Percentiles rank a stretch among this genome's conserved stretches.
These are phyloP conservation scores for Acacia concinna DNA, from an alignment of 331 rosid species.

Conservation along the genomic window DNA sequence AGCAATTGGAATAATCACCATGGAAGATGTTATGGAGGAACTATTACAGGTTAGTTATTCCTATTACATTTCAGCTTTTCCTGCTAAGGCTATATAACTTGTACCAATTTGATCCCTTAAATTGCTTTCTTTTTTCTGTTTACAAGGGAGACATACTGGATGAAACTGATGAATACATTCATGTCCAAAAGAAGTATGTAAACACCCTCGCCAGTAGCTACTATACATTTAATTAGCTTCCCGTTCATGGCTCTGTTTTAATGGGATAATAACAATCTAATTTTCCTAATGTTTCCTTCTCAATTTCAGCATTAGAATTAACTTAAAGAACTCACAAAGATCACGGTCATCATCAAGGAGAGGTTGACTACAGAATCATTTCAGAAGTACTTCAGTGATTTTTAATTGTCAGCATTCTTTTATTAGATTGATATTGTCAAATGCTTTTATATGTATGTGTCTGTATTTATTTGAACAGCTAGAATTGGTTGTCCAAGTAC, in stretches of 20 bases:
- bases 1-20: constrained; percentile 65
- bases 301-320: constrained; percentile 60
- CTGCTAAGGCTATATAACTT: not conserved
- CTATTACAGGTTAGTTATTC: constrained; percentile 54
- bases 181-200: constrained; percentile 69
- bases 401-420: not conserved
- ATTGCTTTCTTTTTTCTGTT: not conserved
- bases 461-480: not conserved
- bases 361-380: constrained; percentile 35
- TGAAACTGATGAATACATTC: constrained; percentile 81
- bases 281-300: constrained; percentile 4
- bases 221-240: not conserved
- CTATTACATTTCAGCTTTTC: not conserved
- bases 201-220: not conserved
- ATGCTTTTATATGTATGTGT: not conserved
- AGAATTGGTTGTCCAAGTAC: not conserved
- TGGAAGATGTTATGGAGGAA: constrained; percentile 84
- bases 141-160: constrained; percentile 70
- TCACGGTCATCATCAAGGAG: constrained; percentile 54
- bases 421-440: not conserved
- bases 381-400: constrained; percentile 34
- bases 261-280: not conserved
- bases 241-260: not conserved
- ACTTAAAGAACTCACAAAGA: constrained; percentile 49
- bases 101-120: not conserved